Conservation (phyloP, 306 rosid species). For the Vigna reflexopilosa region DNA sequence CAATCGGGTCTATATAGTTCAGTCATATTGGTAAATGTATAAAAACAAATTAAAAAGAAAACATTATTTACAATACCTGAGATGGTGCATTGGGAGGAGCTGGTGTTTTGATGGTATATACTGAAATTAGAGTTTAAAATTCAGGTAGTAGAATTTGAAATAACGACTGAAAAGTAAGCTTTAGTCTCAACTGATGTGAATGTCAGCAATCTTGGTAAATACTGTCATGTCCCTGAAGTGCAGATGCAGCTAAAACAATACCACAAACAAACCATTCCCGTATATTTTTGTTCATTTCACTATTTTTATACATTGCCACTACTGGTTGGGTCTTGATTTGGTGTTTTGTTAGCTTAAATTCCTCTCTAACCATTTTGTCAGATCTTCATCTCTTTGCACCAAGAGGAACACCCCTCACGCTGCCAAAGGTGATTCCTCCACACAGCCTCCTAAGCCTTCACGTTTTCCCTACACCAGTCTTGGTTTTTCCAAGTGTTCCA, state of each 20-base stretch:
- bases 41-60: too few species aligned
- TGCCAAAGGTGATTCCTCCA: slow-evolving; percentile 34
- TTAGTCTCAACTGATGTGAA: neutral
- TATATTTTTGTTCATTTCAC: neutral
- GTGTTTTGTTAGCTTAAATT: slow-evolving; percentile 35
- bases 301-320: slow-evolving; percentile 33
- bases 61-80: too few species aligned
- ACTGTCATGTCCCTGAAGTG: neutral
- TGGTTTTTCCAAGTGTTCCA: neutral
- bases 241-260: neutral
- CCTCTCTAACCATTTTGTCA: slow-evolving; percentile 8
- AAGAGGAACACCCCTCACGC: slow-evolving; percentile 31
- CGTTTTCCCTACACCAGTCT: slow-evolving; percentile 6
- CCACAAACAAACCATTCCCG: neutral
- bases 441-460: slow-evolving; percentile 27
- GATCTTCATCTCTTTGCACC: neutral
- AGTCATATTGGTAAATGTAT: neutral
- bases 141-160: neutral
- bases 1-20: too few species aligned
- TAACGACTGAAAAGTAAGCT: neutral
- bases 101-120: neutral
- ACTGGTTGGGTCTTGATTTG: slow-evolving; percentile 14
- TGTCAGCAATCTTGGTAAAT: neutral
- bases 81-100: neutral
- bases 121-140: neutral